Evolutionary conservation across 352 stramenopile genomes (phyloP).

Genomic region (Phytophthora boehmeriae): DNA sequence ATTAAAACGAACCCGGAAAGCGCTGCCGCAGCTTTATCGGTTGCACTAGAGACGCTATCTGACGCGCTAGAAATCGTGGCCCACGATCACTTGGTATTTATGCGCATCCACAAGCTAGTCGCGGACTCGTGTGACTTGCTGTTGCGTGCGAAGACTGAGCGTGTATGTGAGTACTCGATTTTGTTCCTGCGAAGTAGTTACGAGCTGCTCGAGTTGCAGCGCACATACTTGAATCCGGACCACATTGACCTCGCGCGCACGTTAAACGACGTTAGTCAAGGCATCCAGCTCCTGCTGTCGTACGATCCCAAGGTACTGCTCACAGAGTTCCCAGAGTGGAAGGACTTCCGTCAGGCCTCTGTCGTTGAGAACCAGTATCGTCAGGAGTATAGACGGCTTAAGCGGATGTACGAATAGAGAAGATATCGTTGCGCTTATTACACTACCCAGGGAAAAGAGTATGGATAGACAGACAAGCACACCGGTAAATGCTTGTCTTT

Average conservation of each 20-base stretch:
- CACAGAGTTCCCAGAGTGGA: conserved; percentile 85
- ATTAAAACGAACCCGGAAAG: conserved; percentile 50
- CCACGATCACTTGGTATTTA: conserved; percentile 87
- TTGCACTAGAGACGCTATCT: conserved; percentile 81
- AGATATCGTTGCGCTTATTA: conserved; percentile 27
- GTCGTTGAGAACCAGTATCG: conserved; percentile 89
- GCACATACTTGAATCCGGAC: conserved; percentile 76
- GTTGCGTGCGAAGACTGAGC: conserved; percentile 59
- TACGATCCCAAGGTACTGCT: conserved; percentile 86
- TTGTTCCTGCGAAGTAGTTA: conserved; percentile 88
- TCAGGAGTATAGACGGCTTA: conserved; percentile 92
- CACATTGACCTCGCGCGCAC: conserved; percentile 93
- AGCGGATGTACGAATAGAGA: conserved; percentile 89
- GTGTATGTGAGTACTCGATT: conserved; percentile 85
- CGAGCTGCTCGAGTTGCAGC: conserved; percentile 90
- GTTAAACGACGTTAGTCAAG: conserved; percentile 92
- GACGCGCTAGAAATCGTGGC: conserved; percentile 84
- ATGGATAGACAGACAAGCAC: conserved; percentile 12
- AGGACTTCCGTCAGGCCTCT: conserved; percentile 88
- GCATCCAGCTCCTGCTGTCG: conserved; percentile 90
- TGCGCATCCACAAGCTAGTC: conserved; percentile 92
- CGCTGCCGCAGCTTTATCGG: conserved; percentile 58
- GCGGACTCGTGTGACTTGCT: conserved; percentile 90
- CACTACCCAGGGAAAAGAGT: conserved; percentile 12
- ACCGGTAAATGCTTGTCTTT: conserved; percentile 10